Evolutionary conservation across 2,329 filamentous ascomycete species (phyloP).

Genomic region (Ophiostoma novo-ulmi): DNA sequence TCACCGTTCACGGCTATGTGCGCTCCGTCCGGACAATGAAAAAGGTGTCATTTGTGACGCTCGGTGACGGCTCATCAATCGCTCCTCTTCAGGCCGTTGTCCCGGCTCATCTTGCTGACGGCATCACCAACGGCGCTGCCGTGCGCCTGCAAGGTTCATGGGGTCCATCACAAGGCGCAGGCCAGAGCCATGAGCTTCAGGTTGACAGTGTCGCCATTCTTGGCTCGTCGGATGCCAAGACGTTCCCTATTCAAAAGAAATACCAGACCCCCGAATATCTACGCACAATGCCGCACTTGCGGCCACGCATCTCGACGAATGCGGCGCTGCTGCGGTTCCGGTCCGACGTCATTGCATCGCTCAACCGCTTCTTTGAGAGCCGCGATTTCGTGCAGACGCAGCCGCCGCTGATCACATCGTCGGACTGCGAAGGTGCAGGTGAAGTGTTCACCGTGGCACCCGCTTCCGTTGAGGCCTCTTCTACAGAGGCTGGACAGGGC

Average conservation of each 20-base stretch:
- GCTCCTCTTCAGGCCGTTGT: slow-evolving; percentile 76
- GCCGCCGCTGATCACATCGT: slow-evolving; percentile 90
- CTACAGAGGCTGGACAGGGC: not conserved
- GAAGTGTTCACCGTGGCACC: slow-evolving; percentile 78
- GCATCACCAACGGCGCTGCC: slow-evolving; percentile 62
- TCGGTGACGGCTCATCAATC: slow-evolving; percentile 82
- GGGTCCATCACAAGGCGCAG: slow-evolving; percentile 62
- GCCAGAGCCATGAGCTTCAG: slow-evolving; percentile 75
- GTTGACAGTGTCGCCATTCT: slow-evolving; percentile 64
- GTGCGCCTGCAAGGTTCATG: slow-evolving; percentile 74
- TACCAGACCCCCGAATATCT: slow-evolving; percentile 87
- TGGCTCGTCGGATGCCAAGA: slow-evolving; percentile 75
- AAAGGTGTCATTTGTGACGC: slow-evolving; percentile 70
- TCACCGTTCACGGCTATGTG: slow-evolving; percentile 71
- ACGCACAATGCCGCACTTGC: slow-evolving; percentile 80
- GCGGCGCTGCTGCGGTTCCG: slow-evolving; percentile 74
- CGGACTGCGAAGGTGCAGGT: slow-evolving; percentile 93
- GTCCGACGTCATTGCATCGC: slow-evolving; percentile 68
- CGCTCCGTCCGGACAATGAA: slow-evolving; percentile 85
- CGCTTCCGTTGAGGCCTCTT: not conserved
- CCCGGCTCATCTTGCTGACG: slow-evolving; percentile 62
- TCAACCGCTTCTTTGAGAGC: slow-evolving; percentile 69
- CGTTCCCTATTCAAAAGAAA: slow-evolving; percentile 92
- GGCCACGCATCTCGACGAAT: slow-evolving; percentile 74
- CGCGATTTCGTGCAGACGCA: slow-evolving; percentile 77